A percentile compares a stretch with the other conserved stretches of the same genome.
phyloP scores from a whole-genome alignment of 148 eudicot species.

The Vaccinium vitisidaea region DNA sequence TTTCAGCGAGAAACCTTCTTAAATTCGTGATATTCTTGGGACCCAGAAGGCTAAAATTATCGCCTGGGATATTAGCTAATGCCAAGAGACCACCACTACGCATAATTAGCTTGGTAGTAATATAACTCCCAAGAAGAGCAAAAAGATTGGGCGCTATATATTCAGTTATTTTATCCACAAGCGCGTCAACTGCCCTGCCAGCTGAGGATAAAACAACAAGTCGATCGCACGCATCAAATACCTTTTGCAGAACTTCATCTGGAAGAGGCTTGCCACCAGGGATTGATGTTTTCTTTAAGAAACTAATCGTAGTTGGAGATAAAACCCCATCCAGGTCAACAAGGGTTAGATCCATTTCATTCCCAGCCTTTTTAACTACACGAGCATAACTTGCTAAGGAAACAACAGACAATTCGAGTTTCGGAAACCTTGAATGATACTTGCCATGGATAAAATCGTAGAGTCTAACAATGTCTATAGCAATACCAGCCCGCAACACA shows the following conservation, averaged over 20 bases:
- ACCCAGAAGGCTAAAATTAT: constrained; percentile 2
- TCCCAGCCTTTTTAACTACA: background rate
- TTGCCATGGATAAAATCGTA: background rate
- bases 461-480: background rate
- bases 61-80: background rate
- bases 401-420: background rate
- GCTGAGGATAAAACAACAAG: background rate
- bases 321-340: background rate
- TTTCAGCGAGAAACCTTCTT: background rate
- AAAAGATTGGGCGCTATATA: background rate
- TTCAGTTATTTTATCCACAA: background rate
- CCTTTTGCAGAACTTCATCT: background rate
- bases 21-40: background rate
- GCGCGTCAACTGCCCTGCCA: background rate
- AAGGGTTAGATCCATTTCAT: background rate
- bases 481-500: background rate
- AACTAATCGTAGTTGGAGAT: background rate
- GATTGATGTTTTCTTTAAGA: background rate
- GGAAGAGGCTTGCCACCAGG: background rate
- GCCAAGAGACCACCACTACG: background rate
- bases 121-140: background rate
- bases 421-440: background rate
- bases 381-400: background rate
- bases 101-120: background rate
- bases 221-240: background rate